Percentiles rank a stretch among this genome's conserved stretches.
Evolutionary conservation across 176 grass and related monocot genomes (phyloP).

Genomic region (Thalia dealbata): DNA sequence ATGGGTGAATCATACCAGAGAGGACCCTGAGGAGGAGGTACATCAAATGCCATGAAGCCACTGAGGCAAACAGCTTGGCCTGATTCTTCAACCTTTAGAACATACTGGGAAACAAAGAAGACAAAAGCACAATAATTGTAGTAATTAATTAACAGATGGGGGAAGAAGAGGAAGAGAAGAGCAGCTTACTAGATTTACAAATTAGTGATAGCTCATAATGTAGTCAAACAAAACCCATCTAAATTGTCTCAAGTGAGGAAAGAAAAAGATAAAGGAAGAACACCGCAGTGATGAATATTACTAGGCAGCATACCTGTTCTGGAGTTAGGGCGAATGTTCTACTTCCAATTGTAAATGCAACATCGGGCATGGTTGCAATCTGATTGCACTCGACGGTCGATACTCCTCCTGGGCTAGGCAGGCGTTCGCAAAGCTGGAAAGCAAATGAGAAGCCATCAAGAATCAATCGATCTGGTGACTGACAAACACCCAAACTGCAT

Average conservation of each 20-base stretch:
- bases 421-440: conserved; percentile 62
- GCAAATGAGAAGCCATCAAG: not conserved
- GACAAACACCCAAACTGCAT: not conserved
- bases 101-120: conserved; percentile 41
- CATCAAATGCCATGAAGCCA: conserved; percentile 85
- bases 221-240: too few species aligned
- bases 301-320: conserved; percentile 49
- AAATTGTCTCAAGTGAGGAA: too few species aligned
- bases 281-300: not conserved
- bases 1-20: conserved; percentile 55
- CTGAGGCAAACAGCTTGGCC: conserved; percentile 72
- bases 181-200: not conserved
- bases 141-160: not conserved
- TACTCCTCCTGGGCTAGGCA: conserved; percentile 76
- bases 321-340: conserved; percentile 61
- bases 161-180: not conserved
- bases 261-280: not conserved
- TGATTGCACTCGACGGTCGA: conserved; percentile 66
- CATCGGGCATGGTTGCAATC: conserved; percentile 66
- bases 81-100: conserved; percentile 59
- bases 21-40: conserved; percentile 60
- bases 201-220: too few species aligned
- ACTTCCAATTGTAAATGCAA: conserved; percentile 72
- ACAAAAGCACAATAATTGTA: not conserved
- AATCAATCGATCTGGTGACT: conserved; percentile 9